Evolutionary conservation across 179 eudicot species (phyloP).

Genomic region (Heliamphora pulchella): DNA sequence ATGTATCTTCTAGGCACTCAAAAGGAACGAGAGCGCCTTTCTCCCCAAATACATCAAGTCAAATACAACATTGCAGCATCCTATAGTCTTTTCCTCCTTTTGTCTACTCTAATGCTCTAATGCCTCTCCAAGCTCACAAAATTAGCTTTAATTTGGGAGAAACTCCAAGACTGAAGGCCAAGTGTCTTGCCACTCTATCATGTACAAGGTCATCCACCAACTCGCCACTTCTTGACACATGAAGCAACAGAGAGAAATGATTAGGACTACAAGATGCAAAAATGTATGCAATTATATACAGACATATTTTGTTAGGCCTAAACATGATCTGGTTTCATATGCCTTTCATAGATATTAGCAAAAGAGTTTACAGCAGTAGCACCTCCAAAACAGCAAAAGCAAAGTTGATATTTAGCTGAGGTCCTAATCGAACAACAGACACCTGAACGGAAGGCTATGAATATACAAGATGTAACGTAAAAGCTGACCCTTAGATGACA

Average conservation of each 20-base stretch:
- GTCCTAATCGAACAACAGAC: background rate
- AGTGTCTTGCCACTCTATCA: slow-evolving; percentile 2
- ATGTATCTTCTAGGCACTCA: background rate
- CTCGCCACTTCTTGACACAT: background rate
- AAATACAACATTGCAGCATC: slow-evolving; percentile 10
- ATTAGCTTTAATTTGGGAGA: background rate
- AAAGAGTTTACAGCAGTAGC: background rate
- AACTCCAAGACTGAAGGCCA: slow-evolving; percentile 11
- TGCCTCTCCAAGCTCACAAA: slow-evolving; percentile 9
- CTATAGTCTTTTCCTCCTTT: background rate
- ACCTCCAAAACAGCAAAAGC: slow-evolving; percentile 5
- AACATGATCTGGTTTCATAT: background rate
- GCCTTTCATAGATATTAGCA: background rate
- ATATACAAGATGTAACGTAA: background rate
- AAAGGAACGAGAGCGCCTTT: background rate
- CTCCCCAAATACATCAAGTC: slow-evolving; percentile 6
- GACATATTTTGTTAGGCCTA: background rate
- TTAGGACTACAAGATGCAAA: background rate
- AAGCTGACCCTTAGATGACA: background rate
- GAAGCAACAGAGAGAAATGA: slow-evolving; percentile 10
- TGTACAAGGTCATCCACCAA: slow-evolving; percentile 8
- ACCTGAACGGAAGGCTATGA: background rate
- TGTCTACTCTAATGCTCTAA: slow-evolving; percentile 8
- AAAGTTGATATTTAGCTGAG: background rate
- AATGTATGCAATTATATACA: slow-evolving; percentile 5